Base-by-base conservation (phyloP, 2,329 filamentous ascomycete species). In the Thelonectria olida region DNA sequence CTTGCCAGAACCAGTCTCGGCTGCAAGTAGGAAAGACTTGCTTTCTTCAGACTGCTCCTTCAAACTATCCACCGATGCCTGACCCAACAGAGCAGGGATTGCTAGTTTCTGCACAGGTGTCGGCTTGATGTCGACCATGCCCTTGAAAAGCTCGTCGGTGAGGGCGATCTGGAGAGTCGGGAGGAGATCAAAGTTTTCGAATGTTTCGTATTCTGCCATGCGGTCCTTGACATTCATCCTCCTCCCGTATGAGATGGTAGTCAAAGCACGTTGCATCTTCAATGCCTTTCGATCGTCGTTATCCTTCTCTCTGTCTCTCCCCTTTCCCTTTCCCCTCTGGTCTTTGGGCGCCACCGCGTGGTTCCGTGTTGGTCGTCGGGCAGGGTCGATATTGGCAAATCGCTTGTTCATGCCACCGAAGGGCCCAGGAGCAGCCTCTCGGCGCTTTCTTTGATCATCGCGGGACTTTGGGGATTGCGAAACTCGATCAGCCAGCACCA, bases 1-100 rank as follows among this genome's bases (percentile, higher is more conserved):
- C 82, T 99, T 99, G 62, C 96, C 96, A 1, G 96, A 98, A 12
- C 96, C 96, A 0, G 96, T 99, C 81, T 99, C 96, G 10, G 96
- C 96, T 4, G 96, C 96, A 50, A 99, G 83, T 12, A 99, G 84
- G 73, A 92, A 97, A 1, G 77, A 77, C 39, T 69, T 63, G 51
- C 66, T 62, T 79, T 81, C 85, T 61, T 79, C 78, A 67, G 73
- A 84, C 57, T 70, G 56, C 2, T 51, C 62, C 53, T 73, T 75
- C n/a, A 61, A 49, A 44, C 69, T 65, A 17, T 68, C 67, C 4
- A 69, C 61, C 7, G 64, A 62, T 22, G 82, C 74, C 70, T 88
- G 81, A 13, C 88, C 87, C 47, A 97, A 80, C 8, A 99, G 81
- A 1, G 88, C 88, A 1, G 96, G 95, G 58, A 99, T 95, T 1